Conservation (phyloP, 148 eudicot genomes). For the Chenopodium berlandieri region DNA sequence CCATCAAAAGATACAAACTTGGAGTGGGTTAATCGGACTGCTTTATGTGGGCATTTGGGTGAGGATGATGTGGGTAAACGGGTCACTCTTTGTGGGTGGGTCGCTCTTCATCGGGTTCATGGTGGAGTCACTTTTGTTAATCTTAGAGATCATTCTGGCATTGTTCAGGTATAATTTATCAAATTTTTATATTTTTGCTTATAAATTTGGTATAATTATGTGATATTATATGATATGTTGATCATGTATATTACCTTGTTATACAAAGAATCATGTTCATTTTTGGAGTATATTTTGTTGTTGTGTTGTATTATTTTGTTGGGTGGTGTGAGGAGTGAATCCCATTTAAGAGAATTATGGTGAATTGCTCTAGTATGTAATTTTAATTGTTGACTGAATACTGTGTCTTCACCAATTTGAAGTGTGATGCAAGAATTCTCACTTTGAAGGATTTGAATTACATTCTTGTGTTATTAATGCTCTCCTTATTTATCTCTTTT, state of each 20-base stretch:
- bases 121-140: slow-evolving; percentile 76
- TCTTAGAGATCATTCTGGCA: slow-evolving; percentile 81
- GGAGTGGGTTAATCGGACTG: slow-evolving; percentile 70
- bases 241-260: neutral
- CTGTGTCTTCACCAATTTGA: neutral
- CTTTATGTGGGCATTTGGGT: slow-evolving; percentile 64
- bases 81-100: slow-evolving; percentile 93
- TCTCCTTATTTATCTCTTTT: neutral
- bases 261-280: neutral
- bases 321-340: neutral
- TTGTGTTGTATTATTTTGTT: neutral
- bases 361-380: no score
- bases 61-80: slow-evolving; percentile 66
- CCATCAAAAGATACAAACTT: slow-evolving; percentile 34
- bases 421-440: no score
- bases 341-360: neutral
- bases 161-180: slow-evolving; percentile 61
- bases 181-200: no score
- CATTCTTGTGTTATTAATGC: neutral
- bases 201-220: neutral
- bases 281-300: neutral
- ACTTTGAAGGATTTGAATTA: no score
- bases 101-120: slow-evolving; percentile 79
- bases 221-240: neutral
- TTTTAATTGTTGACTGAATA: no score